Evolutionary conservation across 2,329 filamentous ascomycete species (phyloP).

Genomic region (Arthroderma uncinatum): DNA sequence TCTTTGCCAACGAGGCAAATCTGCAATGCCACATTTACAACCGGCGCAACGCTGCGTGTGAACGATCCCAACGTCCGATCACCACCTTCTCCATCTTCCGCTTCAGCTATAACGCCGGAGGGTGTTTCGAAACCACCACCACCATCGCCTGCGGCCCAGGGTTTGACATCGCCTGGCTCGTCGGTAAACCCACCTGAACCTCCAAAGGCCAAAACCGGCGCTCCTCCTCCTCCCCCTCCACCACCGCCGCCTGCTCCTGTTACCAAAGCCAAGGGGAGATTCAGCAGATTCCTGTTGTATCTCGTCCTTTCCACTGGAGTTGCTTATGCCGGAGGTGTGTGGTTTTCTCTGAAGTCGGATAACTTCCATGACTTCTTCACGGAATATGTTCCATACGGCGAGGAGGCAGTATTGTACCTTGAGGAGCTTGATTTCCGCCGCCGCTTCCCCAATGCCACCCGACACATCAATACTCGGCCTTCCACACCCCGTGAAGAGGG

Average conservation of each 20-base stretch:
- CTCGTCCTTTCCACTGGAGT: slow-evolving; percentile 64
- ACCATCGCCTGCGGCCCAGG: slow-evolving; percentile 28
- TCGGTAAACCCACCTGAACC: slow-evolving; percentile 21
- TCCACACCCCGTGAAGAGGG: slow-evolving; percentile 41
- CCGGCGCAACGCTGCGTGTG: slow-evolving; percentile 9
- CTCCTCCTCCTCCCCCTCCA: slow-evolving; percentile 24
- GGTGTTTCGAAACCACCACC: slow-evolving; percentile 39
- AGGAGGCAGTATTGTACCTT: slow-evolving; percentile 87
- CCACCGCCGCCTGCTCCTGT: slow-evolving; percentile 31
- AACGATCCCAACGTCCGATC: slow-evolving; percentile 14
- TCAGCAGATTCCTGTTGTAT: slow-evolving; percentile 67
- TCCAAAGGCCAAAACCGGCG: slow-evolving; percentile 24
- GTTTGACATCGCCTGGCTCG: slow-evolving; percentile 28
- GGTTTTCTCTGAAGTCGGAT: slow-evolving; percentile 85
- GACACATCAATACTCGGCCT: slow-evolving; percentile 35
- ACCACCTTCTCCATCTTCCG: slow-evolving; percentile 35
- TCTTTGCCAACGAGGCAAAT: slow-evolving; percentile 16
- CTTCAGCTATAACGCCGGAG: slow-evolving; percentile 40
- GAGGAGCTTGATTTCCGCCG: slow-evolving; percentile 90
- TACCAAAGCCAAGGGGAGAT: slow-evolving; percentile 51
- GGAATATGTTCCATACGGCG: slow-evolving; percentile 87
- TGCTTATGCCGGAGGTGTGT: slow-evolving; percentile 78
- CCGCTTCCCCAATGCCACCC: slow-evolving; percentile 55
- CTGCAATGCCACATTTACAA: slow-evolving; percentile 19
- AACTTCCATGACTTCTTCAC: slow-evolving; percentile 99